phyloP scores from a whole-genome alignment of 106 monocot species.

The Dendrobium officinale region DNA sequence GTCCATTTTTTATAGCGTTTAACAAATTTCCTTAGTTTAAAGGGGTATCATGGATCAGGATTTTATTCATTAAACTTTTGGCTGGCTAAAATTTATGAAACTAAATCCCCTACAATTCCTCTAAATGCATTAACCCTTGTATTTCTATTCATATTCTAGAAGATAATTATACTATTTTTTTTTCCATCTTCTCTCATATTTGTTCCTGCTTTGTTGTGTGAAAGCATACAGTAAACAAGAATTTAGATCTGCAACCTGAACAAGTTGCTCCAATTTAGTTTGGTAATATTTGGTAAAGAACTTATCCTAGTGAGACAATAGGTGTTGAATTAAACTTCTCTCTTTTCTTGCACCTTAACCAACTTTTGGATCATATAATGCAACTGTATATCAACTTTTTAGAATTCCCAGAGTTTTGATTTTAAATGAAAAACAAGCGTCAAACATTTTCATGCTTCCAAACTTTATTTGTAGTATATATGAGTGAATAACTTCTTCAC shows the following conservation, averaged over 20 bases:
- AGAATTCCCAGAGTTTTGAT: background rate
- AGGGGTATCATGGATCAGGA: background rate
- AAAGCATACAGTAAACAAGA: background rate
- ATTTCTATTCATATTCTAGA: background rate
- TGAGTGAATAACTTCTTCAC: background rate
- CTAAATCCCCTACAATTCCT: background rate
- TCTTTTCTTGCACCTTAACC: background rate
- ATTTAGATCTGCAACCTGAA: background rate
- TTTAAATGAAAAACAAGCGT: background rate
- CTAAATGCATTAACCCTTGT: background rate
- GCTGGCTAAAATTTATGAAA: background rate
- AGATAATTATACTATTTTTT: background rate
- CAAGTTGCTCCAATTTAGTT: background rate
- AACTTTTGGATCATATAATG: background rate
- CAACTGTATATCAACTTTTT: background rate
- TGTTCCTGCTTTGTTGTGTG: background rate
- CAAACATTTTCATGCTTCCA: background rate
- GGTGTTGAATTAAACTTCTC: background rate
- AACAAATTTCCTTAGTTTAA: background rate
- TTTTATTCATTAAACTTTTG: background rate
- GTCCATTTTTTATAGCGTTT: background rate
- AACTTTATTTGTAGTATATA: background rate
- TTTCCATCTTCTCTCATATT: background rate
- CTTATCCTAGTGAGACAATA: background rate
- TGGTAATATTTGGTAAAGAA: background rate